Evolutionary conservation across 1,284 basidiomycete genomes (phyloP), one percentile per base, ranked within the genome.

Genomic region (Ganoderma meredithae): DNA sequence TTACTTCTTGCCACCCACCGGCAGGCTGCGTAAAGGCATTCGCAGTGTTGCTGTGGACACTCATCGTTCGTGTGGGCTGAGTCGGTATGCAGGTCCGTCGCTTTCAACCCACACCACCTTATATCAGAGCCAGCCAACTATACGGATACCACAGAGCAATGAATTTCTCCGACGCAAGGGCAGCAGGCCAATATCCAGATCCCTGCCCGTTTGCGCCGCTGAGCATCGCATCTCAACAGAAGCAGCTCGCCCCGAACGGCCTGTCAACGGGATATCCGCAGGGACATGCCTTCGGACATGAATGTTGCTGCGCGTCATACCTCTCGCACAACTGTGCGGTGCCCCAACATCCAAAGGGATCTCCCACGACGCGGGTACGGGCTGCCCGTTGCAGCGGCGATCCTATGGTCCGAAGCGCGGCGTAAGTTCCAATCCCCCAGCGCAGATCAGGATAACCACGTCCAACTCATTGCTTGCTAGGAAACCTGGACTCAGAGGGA

Each of bases 401-500:
- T 13, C 47, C 47, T 25, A 49, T 8, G 22, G 3, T 13, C 3
- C 12, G 47, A 25, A 22, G 22, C 22, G 47, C 25, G 22, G 22
- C 9, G 47, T 49, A 22, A 49, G 47, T 49, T 5, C 22, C 22
- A 22, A 12, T 9, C 9, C 22, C 22, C 3, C 22, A 13, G 12
- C 47, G 22, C 22, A 49, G 47, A 1, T 22, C 47, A 49, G 9
- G 22, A 49, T 49, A 25, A 49, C 47, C 4, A 49, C 22, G n/a
- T 13, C 47, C 12, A 25, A 49, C 47, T 49, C 3, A 49, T 4
- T 49, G 22, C 22, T 49, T 10, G 47, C 22, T 25, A 49, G 47
- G 47, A 25, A 49, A 49, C 47, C 47, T 22, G n/a, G 47, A 49
- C 47, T 49, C 47, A 25, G 47, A 49, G 47, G 47, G 47, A 49